These are phyloP conservation scores for Teratosphaeria destructans DNA, from an alignment of 2,329 filamentous ascomycete species.

Conservation along the genomic window DNA sequence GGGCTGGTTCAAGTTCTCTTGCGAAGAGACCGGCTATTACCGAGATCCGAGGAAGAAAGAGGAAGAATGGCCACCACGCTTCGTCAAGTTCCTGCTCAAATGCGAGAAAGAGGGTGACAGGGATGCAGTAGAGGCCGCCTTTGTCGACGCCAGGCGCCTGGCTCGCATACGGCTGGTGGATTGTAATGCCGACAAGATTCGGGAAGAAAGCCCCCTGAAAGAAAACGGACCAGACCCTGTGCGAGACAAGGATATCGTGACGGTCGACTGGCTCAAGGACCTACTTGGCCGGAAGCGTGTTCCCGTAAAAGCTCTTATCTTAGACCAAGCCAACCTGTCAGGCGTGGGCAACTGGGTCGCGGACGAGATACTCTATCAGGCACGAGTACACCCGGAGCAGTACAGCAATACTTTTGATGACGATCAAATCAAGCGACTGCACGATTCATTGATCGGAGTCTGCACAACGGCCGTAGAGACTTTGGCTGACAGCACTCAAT, in stretches of 20 bases:
- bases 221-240: slow-evolving; percentile 94
- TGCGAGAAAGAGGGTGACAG: slow-evolving; percentile 29
- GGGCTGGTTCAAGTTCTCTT: slow-evolving; percentile 81
- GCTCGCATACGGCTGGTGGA: slow-evolving; percentile 72
- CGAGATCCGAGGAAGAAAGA: slow-evolving; percentile 39
- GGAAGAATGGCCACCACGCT: slow-evolving; percentile 70
- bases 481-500: slow-evolving; percentile 71
- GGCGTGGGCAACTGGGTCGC: slow-evolving; percentile 97
- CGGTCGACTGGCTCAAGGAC: slow-evolving; percentile 59
- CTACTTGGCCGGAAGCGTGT: slow-evolving; percentile 69
- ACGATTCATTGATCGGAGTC: slow-evolving; percentile 64
- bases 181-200: slow-evolving; percentile 64
- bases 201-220: slow-evolving; percentile 65
- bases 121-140: slow-evolving; percentile 57
- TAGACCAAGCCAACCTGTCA: slow-evolving; percentile 81
- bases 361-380: slow-evolving; percentile 87
- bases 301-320: slow-evolving; percentile 76
- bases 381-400: slow-evolving; percentile 82
- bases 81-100: slow-evolving; percentile 74
- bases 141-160: slow-evolving; percentile 73
- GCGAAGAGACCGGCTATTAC: slow-evolving; percentile 70
- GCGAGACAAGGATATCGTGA: slow-evolving; percentile 66
- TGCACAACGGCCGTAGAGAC: slow-evolving; percentile 69
- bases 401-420: slow-evolving; percentile 74
- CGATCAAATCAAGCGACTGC: slow-evolving; percentile 59